phyloP scores from a whole-genome alignment of 1,139 yeast genomes.

The Candida pseudoviswanathii region DNA sequence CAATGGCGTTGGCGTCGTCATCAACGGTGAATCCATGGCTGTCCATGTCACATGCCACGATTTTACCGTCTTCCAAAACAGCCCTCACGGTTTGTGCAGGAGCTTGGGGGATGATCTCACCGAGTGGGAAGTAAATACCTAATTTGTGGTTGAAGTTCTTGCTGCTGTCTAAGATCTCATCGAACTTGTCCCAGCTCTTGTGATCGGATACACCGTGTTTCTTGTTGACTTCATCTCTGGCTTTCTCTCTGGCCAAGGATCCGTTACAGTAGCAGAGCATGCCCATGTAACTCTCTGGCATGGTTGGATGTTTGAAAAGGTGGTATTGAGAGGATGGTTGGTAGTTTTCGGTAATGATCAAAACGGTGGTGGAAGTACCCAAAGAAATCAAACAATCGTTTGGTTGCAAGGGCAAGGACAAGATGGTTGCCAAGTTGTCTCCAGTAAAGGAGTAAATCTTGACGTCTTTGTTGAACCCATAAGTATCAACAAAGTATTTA shows the following conservation, averaged over 20 bases:
- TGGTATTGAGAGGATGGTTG: constrained; percentile 83
- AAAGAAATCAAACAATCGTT: constrained; percentile 80
- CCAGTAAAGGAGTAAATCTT: constrained; percentile 77
- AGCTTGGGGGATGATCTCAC: constrained; percentile 87
- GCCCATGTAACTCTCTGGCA: constrained; percentile 80
- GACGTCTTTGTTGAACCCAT: constrained; percentile 60
- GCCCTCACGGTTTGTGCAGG: constrained; percentile 58
- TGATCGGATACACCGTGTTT: constrained; percentile 33
- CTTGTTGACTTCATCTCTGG: constrained; percentile 64
- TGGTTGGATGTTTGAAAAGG: constrained; percentile 82
- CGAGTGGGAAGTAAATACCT: constrained; percentile 84
- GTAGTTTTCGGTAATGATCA: constrained; percentile 76
- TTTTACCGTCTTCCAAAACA: constrained; percentile 28
- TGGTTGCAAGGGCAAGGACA: constrained; percentile 74
- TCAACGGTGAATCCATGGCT: constrained; percentile 46
- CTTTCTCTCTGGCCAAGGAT: constrained; percentile 77
- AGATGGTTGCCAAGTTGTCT: constrained; percentile 86
- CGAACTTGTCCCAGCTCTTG: constrained; percentile 66
- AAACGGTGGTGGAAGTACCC: constrained; percentile 89
- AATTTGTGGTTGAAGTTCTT: constrained; percentile 40
- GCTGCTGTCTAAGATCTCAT: constrained; percentile 49
- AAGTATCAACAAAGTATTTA: constrained; percentile 60
- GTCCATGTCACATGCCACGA: constrained; percentile 22
- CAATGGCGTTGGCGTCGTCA: constrained; percentile 74
- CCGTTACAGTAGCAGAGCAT: constrained; percentile 96